phyloP scores from a whole-genome alignment of 2,329 filamentous ascomycete species.

The Nothophaeocryptopus gaeumannii region DNA sequence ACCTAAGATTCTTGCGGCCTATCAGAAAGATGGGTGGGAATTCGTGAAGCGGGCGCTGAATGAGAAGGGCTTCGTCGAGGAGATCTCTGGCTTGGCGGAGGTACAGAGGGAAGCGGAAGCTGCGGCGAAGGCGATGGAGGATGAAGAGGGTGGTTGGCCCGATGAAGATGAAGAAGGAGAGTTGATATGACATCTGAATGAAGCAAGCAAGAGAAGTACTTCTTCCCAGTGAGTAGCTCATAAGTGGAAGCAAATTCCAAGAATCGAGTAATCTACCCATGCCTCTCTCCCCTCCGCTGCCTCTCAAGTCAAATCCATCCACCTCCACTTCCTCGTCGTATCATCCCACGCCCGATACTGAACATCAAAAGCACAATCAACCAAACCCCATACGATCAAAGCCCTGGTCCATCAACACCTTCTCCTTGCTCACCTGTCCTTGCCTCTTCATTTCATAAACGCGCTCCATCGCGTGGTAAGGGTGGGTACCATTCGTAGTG shows the following conservation, averaged over 20 bases:
- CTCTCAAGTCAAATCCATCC: background rate
- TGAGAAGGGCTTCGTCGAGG: slow-evolving; percentile 74
- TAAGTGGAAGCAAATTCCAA: background rate
- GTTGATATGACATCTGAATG: slow-evolving; percentile 20
- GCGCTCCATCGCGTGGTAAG: too few relatives aligned
- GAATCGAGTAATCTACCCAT: background rate
- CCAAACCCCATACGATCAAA: too few relatives aligned
- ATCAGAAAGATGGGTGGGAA: slow-evolving; percentile 66
- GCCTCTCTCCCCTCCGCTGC: background rate
- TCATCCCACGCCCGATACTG: too few relatives aligned
- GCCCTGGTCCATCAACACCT: too few relatives aligned
- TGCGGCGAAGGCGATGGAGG: slow-evolving; percentile 55
- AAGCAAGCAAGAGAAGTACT: too few relatives aligned
- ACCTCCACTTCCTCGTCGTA: background rate
- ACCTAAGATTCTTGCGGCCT: slow-evolving; percentile 64
- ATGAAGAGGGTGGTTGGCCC: slow-evolving; percentile 58
- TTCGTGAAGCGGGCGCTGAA: slow-evolving; percentile 73
- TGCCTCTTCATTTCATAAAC: too few relatives aligned
- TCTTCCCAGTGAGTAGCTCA: too few relatives aligned
- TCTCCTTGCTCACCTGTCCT: too few relatives aligned
- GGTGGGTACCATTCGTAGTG: too few relatives aligned
- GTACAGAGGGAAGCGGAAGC: slow-evolving; percentile 54
- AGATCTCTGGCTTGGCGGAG: slow-evolving; percentile 70
- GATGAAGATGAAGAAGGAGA: slow-evolving; percentile 54
- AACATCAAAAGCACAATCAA: too few relatives aligned